phyloP scores from a whole-genome alignment of 192 early-diverging fungal genomes.

The Coemansia sp. region DNA sequence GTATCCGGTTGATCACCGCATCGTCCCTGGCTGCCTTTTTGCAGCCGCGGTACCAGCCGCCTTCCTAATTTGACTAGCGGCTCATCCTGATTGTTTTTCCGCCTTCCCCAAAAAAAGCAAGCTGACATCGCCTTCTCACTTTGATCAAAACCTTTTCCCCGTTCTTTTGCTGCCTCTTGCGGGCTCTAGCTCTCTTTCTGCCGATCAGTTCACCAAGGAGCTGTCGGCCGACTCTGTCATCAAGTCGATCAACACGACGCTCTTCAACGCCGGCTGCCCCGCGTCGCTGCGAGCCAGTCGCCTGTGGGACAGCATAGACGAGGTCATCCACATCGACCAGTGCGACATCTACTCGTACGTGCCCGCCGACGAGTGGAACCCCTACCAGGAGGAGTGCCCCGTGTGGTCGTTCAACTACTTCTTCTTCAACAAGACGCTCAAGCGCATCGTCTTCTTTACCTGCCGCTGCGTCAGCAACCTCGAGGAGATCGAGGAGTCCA shows the following conservation, averaged over 20 bases:
- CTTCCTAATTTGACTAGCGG: not conserved
- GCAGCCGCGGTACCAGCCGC: not conserved
- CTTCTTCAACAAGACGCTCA: slow-evolving; percentile 89
- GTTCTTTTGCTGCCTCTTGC: not conserved
- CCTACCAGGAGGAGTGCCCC: slow-evolving; percentile 84
- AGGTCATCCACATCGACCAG: slow-evolving; percentile 74
- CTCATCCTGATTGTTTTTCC: not conserved
- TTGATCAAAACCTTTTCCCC: not conserved
- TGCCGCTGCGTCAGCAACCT: slow-evolving; percentile 83
- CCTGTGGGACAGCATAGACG: slow-evolving; percentile 88
- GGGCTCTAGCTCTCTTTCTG: slow-evolving; percentile 47
- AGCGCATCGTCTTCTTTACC: slow-evolving; percentile 90
- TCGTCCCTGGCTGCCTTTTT: not conserved
- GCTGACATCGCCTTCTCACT: not conserved
- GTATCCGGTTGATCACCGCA: not conserved
- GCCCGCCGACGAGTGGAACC: slow-evolving; percentile 84
- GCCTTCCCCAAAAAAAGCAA: not conserved
- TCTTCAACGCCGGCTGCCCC: slow-evolving; percentile 73
- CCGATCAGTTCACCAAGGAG: slow-evolving; percentile 60
- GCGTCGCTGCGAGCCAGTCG: slow-evolving; percentile 43
- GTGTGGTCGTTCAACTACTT: slow-evolving; percentile 98
- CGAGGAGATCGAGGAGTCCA: slow-evolving; percentile 34
- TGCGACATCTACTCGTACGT: slow-evolving; percentile 90
- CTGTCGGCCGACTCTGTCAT: slow-evolving; percentile 67
- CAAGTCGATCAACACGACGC: slow-evolving; percentile 81